Evolutionary conservation across 345 rosid species (phyloP).

Genomic region (Rhodamnia rubescens): DNA sequence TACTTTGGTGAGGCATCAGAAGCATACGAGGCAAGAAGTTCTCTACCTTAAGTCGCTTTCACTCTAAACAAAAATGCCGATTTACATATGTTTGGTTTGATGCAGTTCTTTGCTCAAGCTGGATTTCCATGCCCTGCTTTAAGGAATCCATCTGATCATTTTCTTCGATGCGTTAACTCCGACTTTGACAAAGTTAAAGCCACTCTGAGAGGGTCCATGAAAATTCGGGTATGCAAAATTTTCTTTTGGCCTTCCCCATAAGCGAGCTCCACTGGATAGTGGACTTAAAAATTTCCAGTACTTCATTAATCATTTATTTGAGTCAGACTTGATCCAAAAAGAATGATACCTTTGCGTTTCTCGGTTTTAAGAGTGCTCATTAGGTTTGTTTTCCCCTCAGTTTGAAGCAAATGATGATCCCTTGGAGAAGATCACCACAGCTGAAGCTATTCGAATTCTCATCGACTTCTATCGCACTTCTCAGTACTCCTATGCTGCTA

Average conservation of each 20-base stretch:
- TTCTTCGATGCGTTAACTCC: constrained; percentile 81
- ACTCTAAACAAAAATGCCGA: too few relatives aligned
- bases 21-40: constrained; percentile 67
- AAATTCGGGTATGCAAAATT: constrained; percentile 44
- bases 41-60: neutral
- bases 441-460: constrained; percentile 70
- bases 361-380: neutral
- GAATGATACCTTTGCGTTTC: neutral
- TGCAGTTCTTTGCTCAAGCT: constrained; percentile 93
- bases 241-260: neutral
- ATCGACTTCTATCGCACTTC: constrained; percentile 53
- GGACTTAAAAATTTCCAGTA: neutral
- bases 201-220: constrained; percentile 88
- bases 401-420: constrained; percentile 78
- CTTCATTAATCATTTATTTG: neutral
- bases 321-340: neutral
- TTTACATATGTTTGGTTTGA: neutral
- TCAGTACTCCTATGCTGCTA: constrained; percentile 45
- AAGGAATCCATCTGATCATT: constrained; percentile 97
- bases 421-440: constrained; percentile 72
- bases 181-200: constrained; percentile 97
- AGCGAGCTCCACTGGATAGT: neutral
- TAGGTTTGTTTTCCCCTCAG: constrained; percentile 17
- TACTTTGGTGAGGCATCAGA: constrained; percentile 87
- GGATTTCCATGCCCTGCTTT: constrained; percentile 95